These are phyloP conservation scores for Solanum ahanhuiri DNA, from an alignment of 257 asterid genomes.

Conservation along the genomic window DNA sequence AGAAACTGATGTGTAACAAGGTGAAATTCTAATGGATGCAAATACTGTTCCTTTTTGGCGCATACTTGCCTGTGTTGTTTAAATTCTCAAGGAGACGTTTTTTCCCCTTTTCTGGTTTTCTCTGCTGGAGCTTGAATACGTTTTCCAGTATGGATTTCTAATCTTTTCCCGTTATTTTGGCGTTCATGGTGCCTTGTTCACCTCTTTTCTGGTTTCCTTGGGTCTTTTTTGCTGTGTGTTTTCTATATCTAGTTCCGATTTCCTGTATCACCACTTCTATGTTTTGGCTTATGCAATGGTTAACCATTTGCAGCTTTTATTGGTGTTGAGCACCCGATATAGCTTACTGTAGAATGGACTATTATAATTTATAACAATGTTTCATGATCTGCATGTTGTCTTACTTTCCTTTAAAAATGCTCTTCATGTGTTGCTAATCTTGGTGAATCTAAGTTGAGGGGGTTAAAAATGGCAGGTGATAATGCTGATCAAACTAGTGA, in stretches of 20 bases:
- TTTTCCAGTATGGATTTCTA: background rate
- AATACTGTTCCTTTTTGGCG: background rate
- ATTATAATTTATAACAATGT: background rate
- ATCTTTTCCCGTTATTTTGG: background rate
- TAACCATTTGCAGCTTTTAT: background rate
- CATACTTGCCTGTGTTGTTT: background rate
- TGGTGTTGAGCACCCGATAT: background rate
- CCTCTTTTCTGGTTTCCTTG: background rate
- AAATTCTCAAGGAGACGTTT: background rate
- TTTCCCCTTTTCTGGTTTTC: background rate
- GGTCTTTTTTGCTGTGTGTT: background rate
- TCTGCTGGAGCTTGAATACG: background rate
- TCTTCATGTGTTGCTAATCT: background rate
- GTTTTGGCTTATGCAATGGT: background rate
- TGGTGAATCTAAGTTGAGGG: background rate
- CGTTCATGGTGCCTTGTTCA: background rate
- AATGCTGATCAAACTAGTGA: conserved; percentile 8
- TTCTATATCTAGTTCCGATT: background rate
- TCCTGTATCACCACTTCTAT: background rate
- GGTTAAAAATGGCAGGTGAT: conserved; percentile 19
- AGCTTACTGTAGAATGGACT: background rate
- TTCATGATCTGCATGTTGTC: background rate
- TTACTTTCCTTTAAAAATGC: background rate
- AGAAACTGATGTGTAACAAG: background rate
- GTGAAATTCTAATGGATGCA: background rate